phyloP scores from a whole-genome alignment of 2,329 filamentous ascomycete species.

The Talaromyces sp. region DNA sequence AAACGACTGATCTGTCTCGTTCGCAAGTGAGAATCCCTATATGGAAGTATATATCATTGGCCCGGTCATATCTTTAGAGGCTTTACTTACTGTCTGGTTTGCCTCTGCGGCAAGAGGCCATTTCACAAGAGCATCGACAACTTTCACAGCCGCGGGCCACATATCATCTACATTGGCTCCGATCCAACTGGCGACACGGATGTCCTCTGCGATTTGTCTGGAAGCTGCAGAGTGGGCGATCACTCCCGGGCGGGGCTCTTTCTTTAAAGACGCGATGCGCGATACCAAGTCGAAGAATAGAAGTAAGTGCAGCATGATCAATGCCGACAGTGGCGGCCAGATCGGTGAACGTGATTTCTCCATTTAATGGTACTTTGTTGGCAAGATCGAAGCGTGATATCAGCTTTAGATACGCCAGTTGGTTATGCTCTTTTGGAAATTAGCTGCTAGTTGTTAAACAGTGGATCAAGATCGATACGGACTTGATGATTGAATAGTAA shows the following conservation, averaged over 20 bases:
- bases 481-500: conserved; percentile 9
- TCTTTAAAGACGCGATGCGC: conserved; percentile 12
- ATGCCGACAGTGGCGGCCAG: conserved; percentile 3
- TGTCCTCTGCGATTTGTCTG: conserved; percentile 7
- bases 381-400: conserved; percentile 13
- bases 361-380: conserved; percentile 8
- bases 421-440: not conserved
- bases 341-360: conserved; percentile 7
- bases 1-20: conserved; percentile 10
- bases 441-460: not conserved
- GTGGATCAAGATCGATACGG: not conserved
- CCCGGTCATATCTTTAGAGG: not conserved
- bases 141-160: conserved; percentile 1
- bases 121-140: conserved; percentile 13
- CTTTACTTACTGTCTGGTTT: conserved; percentile 7
- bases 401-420: not conserved
- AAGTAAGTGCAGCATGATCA: not conserved
- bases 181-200: conserved; percentile 2
- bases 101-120: conserved; percentile 10
- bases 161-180: conserved; percentile 5
- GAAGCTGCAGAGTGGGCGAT: conserved; percentile 12
- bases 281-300: conserved; percentile 11
- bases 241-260: not conserved
- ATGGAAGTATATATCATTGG: not conserved
- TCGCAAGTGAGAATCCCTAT: conserved; percentile 9